phyloP scores from a whole-genome alignment of 2,329 filamentous ascomycete species.

The Colletotrichum coccodes region DNA sequence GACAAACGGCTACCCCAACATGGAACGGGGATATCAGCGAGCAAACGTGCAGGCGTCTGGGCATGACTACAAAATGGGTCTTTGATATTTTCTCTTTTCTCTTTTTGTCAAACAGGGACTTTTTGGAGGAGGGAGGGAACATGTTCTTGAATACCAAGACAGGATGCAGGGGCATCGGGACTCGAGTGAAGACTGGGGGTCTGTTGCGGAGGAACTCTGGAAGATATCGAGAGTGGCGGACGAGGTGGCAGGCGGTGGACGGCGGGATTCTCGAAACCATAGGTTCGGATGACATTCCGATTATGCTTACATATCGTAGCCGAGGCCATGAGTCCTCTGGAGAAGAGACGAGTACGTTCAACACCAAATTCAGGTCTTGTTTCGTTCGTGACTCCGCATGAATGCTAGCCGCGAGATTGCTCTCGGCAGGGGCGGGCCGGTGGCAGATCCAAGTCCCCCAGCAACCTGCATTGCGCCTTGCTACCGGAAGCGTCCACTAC shows the following conservation, averaged over 20 bases:
- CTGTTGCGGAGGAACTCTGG: no score
- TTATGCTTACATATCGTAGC: background rate
- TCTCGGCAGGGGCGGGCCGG: no score
- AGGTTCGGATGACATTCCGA: no score
- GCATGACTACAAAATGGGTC: background rate
- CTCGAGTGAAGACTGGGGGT: no score
- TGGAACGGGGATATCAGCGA: background rate
- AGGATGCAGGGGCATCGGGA: background rate
- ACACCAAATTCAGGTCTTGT: background rate
- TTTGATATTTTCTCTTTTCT: background rate
- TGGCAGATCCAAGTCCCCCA: no score
- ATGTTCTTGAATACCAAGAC: background rate
- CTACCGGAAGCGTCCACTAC: no score
- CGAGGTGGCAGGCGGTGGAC: no score
- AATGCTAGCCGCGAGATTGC: no score
- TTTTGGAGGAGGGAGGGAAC: background rate
- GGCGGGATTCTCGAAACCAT: background rate
- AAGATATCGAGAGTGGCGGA: no score
- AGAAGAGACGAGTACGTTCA: background rate
- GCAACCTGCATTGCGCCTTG: no score
- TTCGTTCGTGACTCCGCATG: no score
- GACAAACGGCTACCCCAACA: background rate
- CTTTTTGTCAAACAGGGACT: background rate
- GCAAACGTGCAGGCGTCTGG: conserved; percentile 1
- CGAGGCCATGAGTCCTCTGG: background rate